Conservation (phyloP, 1,284 basidiomycete species). For the Caloboletus firmus region DNA sequence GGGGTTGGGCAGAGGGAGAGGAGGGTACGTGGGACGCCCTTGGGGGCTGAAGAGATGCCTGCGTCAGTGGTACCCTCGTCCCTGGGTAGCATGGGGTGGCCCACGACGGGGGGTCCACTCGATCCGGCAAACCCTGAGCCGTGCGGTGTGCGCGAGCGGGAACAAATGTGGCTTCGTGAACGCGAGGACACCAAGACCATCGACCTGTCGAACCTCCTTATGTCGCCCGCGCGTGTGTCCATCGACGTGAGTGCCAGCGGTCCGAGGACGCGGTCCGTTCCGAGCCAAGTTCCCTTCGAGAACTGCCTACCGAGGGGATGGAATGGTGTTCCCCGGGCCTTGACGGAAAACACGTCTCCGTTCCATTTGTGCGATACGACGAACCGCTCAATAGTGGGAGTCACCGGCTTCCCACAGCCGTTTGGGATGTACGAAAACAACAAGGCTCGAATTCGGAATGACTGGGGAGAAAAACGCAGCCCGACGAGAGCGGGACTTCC, state of each 20-base stretch:
- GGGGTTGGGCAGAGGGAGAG: neutral
- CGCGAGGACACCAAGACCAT: neutral
- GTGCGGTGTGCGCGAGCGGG: constrained; percentile 5
- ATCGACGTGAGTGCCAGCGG: neutral
- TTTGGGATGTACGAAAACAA: neutral
- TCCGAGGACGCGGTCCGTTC: neutral
- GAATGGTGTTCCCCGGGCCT: neutral
- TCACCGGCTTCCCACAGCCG: neutral
- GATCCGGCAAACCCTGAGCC: constrained; percentile 23
- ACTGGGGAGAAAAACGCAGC: neutral
- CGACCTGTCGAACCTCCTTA: neutral
- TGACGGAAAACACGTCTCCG: neutral
- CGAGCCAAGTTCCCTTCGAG: neutral
- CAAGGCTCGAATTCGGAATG: no score
- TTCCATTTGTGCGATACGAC: neutral
- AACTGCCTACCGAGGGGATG: neutral
- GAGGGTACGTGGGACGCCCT: neutral
- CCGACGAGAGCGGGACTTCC: constrained; percentile 15
- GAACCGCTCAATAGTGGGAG: neutral
- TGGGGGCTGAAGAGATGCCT: neutral
- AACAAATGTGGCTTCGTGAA: neutral
- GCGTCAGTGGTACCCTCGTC: neutral
- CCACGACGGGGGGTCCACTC: constrained; percentile 29
- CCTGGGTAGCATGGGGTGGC: constrained; percentile 15
- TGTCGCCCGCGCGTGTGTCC: neutral